Conservation (phyloP, 352 stramenopile genomes). For the Globisporangium cystogenes region DNA sequence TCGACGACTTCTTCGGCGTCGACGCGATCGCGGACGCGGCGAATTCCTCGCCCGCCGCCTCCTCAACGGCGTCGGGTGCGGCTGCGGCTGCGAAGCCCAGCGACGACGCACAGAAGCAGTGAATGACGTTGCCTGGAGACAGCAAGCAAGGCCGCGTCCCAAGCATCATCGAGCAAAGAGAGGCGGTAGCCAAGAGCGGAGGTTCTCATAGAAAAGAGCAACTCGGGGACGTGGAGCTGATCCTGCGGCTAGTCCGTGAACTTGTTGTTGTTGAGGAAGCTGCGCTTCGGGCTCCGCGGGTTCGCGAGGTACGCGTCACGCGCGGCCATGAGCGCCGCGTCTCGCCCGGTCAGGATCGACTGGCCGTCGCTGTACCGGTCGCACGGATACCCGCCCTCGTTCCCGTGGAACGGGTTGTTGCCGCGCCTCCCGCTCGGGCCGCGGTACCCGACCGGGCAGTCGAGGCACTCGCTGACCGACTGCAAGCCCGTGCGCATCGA, state of each 20-base stretch:
- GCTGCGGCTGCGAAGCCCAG: background rate
- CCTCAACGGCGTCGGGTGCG: background rate
- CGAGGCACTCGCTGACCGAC: constrained; percentile 48
- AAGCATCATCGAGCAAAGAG: too few relatives aligned
- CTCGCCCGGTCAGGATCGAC: constrained; percentile 31
- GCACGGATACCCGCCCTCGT: constrained; percentile 53
- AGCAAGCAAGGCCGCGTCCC: too few relatives aligned
- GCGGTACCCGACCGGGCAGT: constrained; percentile 53
- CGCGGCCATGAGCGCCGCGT: constrained; percentile 21
- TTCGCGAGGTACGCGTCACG: constrained; percentile 26
- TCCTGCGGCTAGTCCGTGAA: background rate
- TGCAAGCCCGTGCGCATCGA: constrained; percentile 49
- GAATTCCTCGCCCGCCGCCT: background rate
- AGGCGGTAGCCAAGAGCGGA: too few relatives aligned
- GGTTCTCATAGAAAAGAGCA: too few relatives aligned
- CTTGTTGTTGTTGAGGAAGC: constrained; percentile 14
- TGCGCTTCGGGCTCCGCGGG: constrained; percentile 6
- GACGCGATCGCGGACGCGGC: constrained; percentile 39
- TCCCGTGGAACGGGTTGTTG: constrained; percentile 32
- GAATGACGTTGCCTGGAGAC: background rate
- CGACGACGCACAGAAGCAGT: background rate
- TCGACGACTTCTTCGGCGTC: constrained; percentile 87
- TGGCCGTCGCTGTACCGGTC: constrained; percentile 51
- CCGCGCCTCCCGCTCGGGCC: constrained; percentile 49
- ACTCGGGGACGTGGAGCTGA: too few relatives aligned